phyloP scores from a whole-genome alignment of 495 filamentous ascomycete genomes.

The Neurospora sp. region DNA sequence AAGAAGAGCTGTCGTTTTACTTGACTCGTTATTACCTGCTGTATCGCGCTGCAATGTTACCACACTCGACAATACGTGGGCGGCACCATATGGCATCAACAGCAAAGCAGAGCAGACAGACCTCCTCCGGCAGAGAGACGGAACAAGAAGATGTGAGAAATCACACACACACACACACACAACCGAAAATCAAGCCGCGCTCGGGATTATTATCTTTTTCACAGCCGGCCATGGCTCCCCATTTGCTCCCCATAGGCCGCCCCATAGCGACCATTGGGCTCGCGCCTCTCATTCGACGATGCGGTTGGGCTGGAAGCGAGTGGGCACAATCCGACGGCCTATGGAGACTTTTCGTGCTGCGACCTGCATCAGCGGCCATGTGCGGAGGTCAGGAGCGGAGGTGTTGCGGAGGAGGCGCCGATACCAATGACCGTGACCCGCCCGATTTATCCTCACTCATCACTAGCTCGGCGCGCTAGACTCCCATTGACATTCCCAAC shows the following conservation, averaged over 20 bases:
- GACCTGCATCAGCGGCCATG: slow-evolving; percentile 10
- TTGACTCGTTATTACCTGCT: neutral
- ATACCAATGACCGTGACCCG: neutral
- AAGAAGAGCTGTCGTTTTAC: neutral
- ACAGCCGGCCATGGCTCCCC: neutral
- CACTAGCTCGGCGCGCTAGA: slow-evolving; percentile 14
- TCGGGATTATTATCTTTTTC: slow-evolving; percentile 20
- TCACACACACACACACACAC: neutral
- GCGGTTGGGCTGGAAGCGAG: slow-evolving; percentile 9
- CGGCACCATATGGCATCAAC: neutral
- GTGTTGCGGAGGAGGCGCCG: neutral
- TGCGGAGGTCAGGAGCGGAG: slow-evolving; percentile 6
- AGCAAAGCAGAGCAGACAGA: neutral
- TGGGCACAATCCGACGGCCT: slow-evolving; percentile 3
- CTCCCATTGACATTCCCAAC: neutral
- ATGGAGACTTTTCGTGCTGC: neutral
- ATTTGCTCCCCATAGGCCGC: neutral
- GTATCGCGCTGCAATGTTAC: neutral
- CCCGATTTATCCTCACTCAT: neutral
- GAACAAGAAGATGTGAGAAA: neutral
- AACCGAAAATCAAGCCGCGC: slow-evolving; percentile 9
- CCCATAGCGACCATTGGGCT: slow-evolving; percentile 14
- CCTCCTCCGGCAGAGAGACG: neutral
- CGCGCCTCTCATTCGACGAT: slow-evolving; percentile 19
- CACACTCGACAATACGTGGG: neutral